These are phyloP conservation scores for Neonectria ditissima DNA, from an alignment of 2,329 filamentous ascomycete genomes.

Conservation along the genomic window DNA sequence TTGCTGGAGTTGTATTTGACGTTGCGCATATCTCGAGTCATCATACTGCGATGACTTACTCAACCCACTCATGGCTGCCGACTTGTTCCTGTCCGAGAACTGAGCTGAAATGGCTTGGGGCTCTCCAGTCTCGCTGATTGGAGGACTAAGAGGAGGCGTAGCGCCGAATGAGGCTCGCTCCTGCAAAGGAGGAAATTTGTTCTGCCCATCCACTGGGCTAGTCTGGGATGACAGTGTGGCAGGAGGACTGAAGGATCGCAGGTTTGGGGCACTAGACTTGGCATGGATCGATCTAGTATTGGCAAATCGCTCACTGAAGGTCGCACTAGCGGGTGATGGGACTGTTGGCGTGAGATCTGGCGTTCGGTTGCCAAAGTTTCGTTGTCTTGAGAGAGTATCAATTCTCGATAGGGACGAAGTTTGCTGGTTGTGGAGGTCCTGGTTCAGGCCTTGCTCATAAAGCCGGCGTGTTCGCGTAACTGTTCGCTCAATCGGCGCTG, in stretches of 20 bases:
- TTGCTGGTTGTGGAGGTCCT: constrained; percentile 85
- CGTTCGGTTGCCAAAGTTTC: constrained; percentile 62
- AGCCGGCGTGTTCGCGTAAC: constrained; percentile 79
- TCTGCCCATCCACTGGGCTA: constrained; percentile 52
- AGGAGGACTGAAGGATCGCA: constrained; percentile 68
- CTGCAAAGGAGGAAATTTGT: constrained; percentile 51
- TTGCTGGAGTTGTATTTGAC: constrained; percentile 83
- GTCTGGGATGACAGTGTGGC: constrained; percentile 54
- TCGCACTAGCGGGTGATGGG: constrained; percentile 59
- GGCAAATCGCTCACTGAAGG: constrained; percentile 60
- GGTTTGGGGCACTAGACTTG: constrained; percentile 76
- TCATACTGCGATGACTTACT: constrained; percentile 82
- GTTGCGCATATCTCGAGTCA: constrained; percentile 85
- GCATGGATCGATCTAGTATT: constrained; percentile 60
- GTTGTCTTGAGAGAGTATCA: constrained; percentile 79
- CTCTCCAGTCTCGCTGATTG: constrained; percentile 80
- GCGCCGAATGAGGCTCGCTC: constrained; percentile 48
- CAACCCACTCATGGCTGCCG: constrained; percentile 73
- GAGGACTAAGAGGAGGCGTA: constrained; percentile 59
- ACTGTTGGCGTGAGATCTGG: constrained; percentile 60
- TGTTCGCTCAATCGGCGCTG: constrained; percentile 68
- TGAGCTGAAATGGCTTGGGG: constrained; percentile 73
- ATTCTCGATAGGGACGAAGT: constrained; percentile 80
- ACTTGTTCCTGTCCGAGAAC: constrained; percentile 83
- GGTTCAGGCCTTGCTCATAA: constrained; percentile 85